phyloP scores from a whole-genome alignment of 2,329 filamentous ascomycete genomes.

The Kalaharituber pfeilii region DNA sequence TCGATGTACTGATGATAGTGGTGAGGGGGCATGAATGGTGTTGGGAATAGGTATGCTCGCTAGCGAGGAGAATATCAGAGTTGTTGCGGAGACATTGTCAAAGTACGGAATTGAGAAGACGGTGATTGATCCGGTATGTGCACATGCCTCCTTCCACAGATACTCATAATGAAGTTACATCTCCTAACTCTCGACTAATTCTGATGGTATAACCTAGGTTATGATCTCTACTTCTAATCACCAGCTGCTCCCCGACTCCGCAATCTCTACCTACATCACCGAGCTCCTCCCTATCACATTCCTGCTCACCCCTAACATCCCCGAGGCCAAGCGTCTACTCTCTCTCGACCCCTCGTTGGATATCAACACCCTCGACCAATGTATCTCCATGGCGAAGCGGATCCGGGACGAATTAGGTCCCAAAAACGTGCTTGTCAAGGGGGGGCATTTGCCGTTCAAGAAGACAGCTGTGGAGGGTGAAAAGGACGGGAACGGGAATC shows the following conservation, averaged over 20 bases:
- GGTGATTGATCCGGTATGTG: slow-evolving; percentile 57
- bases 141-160: not conserved
- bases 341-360: slow-evolving; percentile 32
- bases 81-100: slow-evolving; percentile 47
- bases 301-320: slow-evolving; percentile 59
- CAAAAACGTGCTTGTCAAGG: slow-evolving; percentile 70
- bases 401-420: slow-evolving; percentile 56
- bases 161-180: not conserved
- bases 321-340: slow-evolving; percentile 52
- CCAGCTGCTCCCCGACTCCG: slow-evolving; percentile 45
- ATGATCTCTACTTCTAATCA: slow-evolving; percentile 80
- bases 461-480: slow-evolving; percentile 42
- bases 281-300: slow-evolving; percentile 48
- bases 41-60: slow-evolving; percentile 58
- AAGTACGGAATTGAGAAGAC: slow-evolving; percentile 40
- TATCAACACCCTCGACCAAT: slow-evolving; percentile 47
- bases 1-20: not conserved
- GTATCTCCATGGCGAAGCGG: slow-evolving; percentile 38
- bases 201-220: slow-evolving; percentile 39
- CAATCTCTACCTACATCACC: slow-evolving; percentile 42
- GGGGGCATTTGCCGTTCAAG: slow-evolving; percentile 69
- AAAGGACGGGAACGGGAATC: slow-evolving; percentile 39
- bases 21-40: not conserved
- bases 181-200: slow-evolving; percentile 1
- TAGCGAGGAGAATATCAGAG: slow-evolving; percentile 48